phyloP scores from a whole-genome alignment of 1,284 basidiomycete genomes.

The Melampsora larici-populina region DNA sequence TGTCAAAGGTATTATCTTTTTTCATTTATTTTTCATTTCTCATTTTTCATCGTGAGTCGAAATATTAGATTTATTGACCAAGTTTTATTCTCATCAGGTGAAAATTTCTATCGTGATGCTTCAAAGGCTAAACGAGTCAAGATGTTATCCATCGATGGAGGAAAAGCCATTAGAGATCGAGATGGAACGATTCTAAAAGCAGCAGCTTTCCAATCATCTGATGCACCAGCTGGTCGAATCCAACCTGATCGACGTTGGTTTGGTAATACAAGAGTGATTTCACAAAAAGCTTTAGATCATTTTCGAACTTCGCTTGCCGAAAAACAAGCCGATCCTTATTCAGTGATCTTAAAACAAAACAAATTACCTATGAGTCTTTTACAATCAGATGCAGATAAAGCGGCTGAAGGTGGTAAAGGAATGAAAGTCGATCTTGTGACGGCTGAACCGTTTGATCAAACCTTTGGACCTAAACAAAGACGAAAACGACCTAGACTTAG shows the following conservation, averaged over 20 bases:
- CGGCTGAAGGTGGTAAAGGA: slow-evolving; percentile 65
- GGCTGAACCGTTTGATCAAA: slow-evolving; percentile 84
- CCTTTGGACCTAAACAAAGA: slow-evolving; percentile 89
- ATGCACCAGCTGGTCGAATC: slow-evolving; percentile 79
- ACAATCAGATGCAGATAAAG: slow-evolving; percentile 76
- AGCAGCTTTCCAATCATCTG: slow-evolving; percentile 87
- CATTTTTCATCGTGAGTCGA: background rate
- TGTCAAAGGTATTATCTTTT: slow-evolving; percentile 29
- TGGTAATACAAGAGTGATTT: slow-evolving; percentile 96
- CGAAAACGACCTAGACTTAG: slow-evolving; percentile 74
- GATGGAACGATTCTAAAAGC: slow-evolving; percentile 86
- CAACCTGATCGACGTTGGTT: slow-evolving; percentile 94
- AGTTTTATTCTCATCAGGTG: slow-evolving; percentile 30
- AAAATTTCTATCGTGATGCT: slow-evolving; percentile 43
- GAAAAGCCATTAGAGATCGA: slow-evolving; percentile 79
- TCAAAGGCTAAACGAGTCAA: slow-evolving; percentile 68
- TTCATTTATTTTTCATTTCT: background rate
- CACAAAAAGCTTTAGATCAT: slow-evolving; percentile 89
- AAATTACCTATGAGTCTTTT: slow-evolving; percentile 91
- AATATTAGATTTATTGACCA: background rate
- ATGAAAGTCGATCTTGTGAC: slow-evolving; percentile 69
- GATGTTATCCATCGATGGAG: slow-evolving; percentile 72
- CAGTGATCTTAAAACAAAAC: slow-evolving; percentile 82
- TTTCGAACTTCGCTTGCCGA: slow-evolving; percentile 78
- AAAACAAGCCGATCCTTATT: slow-evolving; percentile 87